Evolutionary conservation across 2,329 filamentous ascomycete species (phyloP).

Genomic region (Sporothrix euskadiensis): DNA sequence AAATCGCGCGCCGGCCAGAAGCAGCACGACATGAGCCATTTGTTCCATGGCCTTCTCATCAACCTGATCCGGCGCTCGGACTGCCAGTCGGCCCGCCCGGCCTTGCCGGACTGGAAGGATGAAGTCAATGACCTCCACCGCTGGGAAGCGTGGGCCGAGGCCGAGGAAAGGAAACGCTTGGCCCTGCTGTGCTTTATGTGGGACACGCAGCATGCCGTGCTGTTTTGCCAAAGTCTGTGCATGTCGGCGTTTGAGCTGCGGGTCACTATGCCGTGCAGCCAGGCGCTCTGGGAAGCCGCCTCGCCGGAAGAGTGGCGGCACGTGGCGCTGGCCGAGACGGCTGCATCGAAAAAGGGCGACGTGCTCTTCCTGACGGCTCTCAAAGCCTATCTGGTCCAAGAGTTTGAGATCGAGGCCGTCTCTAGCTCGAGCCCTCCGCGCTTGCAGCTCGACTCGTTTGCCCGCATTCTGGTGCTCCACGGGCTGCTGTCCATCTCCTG

Average conservation of each 20-base stretch:
- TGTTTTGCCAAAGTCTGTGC: slow-evolving; percentile 33
- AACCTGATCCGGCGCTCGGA: slow-evolving; percentile 32
- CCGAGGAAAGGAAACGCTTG: slow-evolving; percentile 31
- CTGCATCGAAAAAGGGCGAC: not conserved
- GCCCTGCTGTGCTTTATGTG: slow-evolving; percentile 32
- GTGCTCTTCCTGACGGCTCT: not conserved
- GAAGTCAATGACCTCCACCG: not conserved
- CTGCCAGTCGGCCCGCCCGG: slow-evolving; percentile 29
- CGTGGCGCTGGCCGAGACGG: not conserved
- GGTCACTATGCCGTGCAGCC: slow-evolving; percentile 29
- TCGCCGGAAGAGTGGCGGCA: slow-evolving; percentile 26
- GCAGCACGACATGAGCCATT: slow-evolving; percentile 34
- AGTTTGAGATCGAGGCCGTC: not conserved
- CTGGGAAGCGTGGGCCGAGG: slow-evolving; percentile 28
- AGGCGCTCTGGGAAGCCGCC: slow-evolving; percentile 30
- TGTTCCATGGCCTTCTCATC: slow-evolving; percentile 33
- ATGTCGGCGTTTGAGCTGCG: slow-evolving; percentile 33
- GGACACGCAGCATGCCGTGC: slow-evolving; percentile 33
- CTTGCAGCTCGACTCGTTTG: slow-evolving; percentile 18
- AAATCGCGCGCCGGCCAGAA: slow-evolving; percentile 33
- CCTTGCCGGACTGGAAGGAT: not conserved
- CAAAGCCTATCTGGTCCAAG: not conserved
- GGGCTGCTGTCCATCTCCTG: slow-evolving; percentile 32
- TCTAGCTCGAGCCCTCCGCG: slow-evolving; percentile 1
- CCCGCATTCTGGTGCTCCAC: slow-evolving; percentile 30